phyloP scores from a whole-genome alignment of 2,329 filamentous ascomycete genomes.

The Mycogone perniciosa region DNA sequence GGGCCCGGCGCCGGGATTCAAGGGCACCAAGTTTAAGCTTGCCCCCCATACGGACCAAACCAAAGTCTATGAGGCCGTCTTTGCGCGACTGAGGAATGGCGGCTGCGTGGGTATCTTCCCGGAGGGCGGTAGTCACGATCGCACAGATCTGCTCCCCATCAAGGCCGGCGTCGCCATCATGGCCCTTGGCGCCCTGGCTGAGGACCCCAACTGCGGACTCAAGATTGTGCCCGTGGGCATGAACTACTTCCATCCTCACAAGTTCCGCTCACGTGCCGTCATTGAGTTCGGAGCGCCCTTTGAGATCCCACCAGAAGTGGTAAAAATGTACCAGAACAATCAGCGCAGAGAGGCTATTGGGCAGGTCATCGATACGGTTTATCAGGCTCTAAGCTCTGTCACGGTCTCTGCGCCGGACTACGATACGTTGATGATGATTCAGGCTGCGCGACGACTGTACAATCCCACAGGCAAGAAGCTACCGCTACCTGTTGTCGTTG shows the following conservation, averaged over 20 bases:
- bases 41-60: conserved; percentile 93
- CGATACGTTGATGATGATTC: conserved; percentile 93
- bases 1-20: conserved; percentile 54
- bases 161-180: conserved; percentile 98
- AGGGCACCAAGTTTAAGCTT: conserved; percentile 77
- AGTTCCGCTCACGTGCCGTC: conserved; percentile 92
- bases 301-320: conserved; percentile 73
- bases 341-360: conserved; percentile 83
- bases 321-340: conserved; percentile 77
- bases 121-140: conserved; percentile 92
- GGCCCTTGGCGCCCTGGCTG: conserved; percentile 83
- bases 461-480: conserved; percentile 92
- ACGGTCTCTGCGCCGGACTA: conserved; percentile 92
- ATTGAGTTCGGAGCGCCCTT: conserved; percentile 91
- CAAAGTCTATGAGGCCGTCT: conserved; percentile 88
- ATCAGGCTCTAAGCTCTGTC: conserved; percentile 77
- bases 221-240: conserved; percentile 96
- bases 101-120: conserved; percentile 96
- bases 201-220: conserved; percentile 78
- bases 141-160: conserved; percentile 81
- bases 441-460: conserved; percentile 87
- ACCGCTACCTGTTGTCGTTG: conserved; percentile 84
- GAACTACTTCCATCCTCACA: conserved; percentile 99
- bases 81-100: conserved; percentile 70
- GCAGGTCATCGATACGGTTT: conserved; percentile 76